Evolutionary conservation across 1,139 yeast genomes (phyloP), one percentile per base, ranked within the genome.

Genomic region (Candida dubliniensis): DNA sequence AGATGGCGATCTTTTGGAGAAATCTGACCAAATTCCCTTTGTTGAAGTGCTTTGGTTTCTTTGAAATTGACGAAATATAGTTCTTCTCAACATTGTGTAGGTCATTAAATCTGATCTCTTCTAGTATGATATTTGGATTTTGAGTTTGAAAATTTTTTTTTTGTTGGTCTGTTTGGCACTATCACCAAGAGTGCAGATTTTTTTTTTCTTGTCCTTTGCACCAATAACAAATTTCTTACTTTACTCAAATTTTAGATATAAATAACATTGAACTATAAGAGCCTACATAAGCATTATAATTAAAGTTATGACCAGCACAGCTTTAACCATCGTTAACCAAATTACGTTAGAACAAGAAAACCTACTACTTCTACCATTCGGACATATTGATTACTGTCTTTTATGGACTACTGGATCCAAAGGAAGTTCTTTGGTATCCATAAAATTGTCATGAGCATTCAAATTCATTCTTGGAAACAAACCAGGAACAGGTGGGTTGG

Each of bases 21-120:
- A 74, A 43, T 76, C 77, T 6, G 70, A 60, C 84, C 84, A 79
- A 31, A 74, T 66, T 7, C 81, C 79, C 26, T 36, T 38, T 12
- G 43, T 14, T n/a, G 43, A 34, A 12, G 47, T 42, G 23, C 49
- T 47, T 14, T 47, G 46, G 24, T 31, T 27, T 36, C 50, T 47
- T 31, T 37, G 36, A 12, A 45, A 34, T 27, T 41, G 40, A 25
- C 35, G 38, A 13, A 34, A 31, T 23, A 46, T 12, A 11, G 44
- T 42, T 39, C 40, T 38, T 35, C 25, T 41, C 27, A 46, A 41
- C 49, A 46, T 46, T 12, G 25, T 23, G n/a, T 2, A 3, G 25
- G 36, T 9, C 25, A 26, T 25, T n/a, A 13, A 8, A 8, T 13
- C 14, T 25, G 10, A 13, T 23, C 25, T 35, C 31, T 11, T 12